phyloP scores from a whole-genome alignment of 73 alveolate species.

The Paramecium primaurelia region DNA sequence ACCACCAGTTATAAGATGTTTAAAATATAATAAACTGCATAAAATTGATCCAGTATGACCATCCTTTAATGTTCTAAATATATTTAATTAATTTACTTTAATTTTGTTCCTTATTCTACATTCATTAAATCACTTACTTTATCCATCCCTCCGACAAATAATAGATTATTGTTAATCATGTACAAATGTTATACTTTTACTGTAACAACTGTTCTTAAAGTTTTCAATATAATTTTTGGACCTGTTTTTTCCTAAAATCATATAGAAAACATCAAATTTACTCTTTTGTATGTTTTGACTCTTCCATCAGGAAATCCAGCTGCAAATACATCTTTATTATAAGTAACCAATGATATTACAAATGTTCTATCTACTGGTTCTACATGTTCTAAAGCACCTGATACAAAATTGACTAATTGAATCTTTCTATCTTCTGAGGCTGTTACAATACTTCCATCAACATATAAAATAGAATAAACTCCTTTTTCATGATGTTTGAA shows the following conservation, averaged over 20 bases:
- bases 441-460: conserved; percentile 31
- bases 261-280: neutral
- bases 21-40: neutral
- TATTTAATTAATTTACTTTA: neutral
- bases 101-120: neutral
- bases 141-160: neutral
- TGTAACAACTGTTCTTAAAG: neutral
- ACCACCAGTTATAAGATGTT: conserved; percentile 23
- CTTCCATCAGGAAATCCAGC: conserved; percentile 50
- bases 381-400: neutral
- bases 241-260: conserved; percentile 9
- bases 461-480: neutral
- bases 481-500: conserved; percentile 39
- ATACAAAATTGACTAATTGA: neutral
- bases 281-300: conserved; percentile 39
- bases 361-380: conserved; percentile 36
- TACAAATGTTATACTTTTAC: neutral
- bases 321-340: conserved; percentile 19
- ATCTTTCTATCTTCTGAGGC: conserved; percentile 41
- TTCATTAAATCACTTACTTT: neutral
- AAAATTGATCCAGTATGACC: conserved; percentile 1
- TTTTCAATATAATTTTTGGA: neutral
- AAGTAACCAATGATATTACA: neutral
- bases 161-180: neutral
- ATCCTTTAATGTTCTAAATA: neutral